Evolutionary conservation across 1,139 yeast species (phyloP), one percentile per base, ranked within the genome.

Genomic region (Yamadazyma kanchanaburiensis): DNA sequence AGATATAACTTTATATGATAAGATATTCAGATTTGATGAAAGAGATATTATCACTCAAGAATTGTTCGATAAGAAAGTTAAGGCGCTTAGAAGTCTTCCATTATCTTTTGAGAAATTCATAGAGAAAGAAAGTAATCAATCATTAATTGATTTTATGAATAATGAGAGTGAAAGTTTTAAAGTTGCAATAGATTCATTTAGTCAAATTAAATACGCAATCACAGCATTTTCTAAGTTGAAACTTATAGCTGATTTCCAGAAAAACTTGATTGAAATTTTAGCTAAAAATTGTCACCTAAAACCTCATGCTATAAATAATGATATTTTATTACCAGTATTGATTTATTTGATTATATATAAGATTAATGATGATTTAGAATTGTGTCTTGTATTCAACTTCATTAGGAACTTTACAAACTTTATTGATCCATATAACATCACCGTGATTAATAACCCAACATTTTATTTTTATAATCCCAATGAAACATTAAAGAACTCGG

Each of bases 11-110:
- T 46, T 67, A 24, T 64, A 62, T 38, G 69, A 65, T 28, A 66
- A 66, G 43, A 49, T 67, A 23, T 60, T 62, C 35, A 43, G 56
- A 25, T 67, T 66, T 37, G 68, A 66, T 40, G 62, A 62, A 35
- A 53, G 53, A 25, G 73, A 67, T 40, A 49, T 64, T 15, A 46
- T 62, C 12, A 49, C 49, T 39, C 71, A 64, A 36, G 62, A 58
- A 26, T 56, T 60, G 25, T 45, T 66, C 22, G 56, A 59, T 26
- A 64, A 62, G 26, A 67, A 66, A 41, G 39, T 66, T 28, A 43
- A 33, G 7, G 44, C 50, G 3, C 47, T 67, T 24, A 49, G 48
- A 28, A 34, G 42, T 6, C 41, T 60, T 18, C 34, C 49, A 2
- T 40, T 66, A 15, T 57, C 62, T 1, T 53, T 64, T 21, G 43